Evolutionary conservation across 768 basidiomycete species (phyloP).

Genomic region (Tylopilus plumbeoviolaceoides): DNA sequence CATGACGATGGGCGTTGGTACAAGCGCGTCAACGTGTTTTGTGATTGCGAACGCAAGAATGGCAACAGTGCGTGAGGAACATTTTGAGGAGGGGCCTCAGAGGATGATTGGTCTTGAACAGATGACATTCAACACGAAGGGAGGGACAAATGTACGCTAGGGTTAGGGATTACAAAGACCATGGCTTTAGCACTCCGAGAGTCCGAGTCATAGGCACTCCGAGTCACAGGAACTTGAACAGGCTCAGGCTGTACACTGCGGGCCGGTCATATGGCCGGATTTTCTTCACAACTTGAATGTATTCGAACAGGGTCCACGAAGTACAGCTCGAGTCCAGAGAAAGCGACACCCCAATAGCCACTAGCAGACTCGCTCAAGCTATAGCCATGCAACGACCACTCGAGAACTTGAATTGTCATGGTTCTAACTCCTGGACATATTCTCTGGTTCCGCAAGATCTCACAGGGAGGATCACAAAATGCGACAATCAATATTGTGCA

Average conservation of each 20-base stretch:
- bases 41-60: constrained; percentile 78
- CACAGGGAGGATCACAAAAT: not conserved
- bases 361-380: no score
- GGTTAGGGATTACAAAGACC: constrained; percentile 16
- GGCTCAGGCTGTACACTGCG: no score
- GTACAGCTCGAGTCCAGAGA: no score
- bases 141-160: not conserved
- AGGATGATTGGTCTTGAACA: constrained; percentile 16
- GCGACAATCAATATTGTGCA: constrained; percentile 1
- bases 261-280: no score
- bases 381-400: not conserved
- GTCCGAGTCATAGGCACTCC: no score
- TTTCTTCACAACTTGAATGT: no score
- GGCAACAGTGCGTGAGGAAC: constrained; percentile 66
- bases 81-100: constrained; percentile 15
- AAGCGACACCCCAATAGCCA: no score
- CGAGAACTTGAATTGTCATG: no score
- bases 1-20: constrained; percentile 87
- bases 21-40: constrained; percentile 69
- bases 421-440: no score
- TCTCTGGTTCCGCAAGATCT: constrained; percentile 1
- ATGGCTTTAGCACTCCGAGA: no score
- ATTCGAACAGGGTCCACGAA: no score
- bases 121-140: constrained; percentile 24
- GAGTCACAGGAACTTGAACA: no score